Evolutionary conservation across 2,329 filamentous ascomycete genomes (phyloP).

Genomic region (Penicillium sclerotiorum): DNA sequence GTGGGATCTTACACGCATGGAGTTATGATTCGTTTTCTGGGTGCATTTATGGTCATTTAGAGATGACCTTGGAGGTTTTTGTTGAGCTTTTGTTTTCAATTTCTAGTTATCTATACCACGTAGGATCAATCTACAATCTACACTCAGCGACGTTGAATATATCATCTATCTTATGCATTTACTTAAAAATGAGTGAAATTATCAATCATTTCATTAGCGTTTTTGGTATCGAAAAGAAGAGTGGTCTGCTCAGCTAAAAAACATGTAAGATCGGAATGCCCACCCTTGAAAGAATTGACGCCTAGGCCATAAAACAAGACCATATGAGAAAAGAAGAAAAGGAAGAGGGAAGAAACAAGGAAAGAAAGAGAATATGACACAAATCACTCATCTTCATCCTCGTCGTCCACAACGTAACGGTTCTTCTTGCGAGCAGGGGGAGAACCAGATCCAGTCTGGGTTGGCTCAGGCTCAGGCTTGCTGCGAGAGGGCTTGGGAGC

Average conservation of each 20-base stretch:
- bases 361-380: neutral
- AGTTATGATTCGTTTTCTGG: neutral
- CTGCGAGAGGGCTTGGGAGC: conserved; percentile 32
- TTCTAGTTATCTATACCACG: neutral
- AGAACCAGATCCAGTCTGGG: conserved; percentile 32
- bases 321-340: conserved; percentile 1
- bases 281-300: neutral
- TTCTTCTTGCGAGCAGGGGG: conserved; percentile 49
- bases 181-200: conserved; percentile 7
- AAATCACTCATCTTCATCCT: conserved; percentile 47
- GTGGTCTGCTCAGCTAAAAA: neutral
- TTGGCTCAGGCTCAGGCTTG: conserved; percentile 28
- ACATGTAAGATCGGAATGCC: neutral
- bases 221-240: conserved; percentile 17
- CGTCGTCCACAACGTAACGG: conserved; percentile 52
- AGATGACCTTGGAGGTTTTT: too few species aligned
- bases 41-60: neutral
- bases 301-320: neutral
- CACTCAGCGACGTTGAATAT: neutral
- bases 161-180: neutral
- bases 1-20: neutral
- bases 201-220: conserved; percentile 24
- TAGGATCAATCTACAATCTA: neutral
- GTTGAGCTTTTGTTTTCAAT: too few species aligned
- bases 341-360: neutral